Conservation (phyloP, 202 grass and related monocot genomes). For the Musa balbisiana region DNA sequence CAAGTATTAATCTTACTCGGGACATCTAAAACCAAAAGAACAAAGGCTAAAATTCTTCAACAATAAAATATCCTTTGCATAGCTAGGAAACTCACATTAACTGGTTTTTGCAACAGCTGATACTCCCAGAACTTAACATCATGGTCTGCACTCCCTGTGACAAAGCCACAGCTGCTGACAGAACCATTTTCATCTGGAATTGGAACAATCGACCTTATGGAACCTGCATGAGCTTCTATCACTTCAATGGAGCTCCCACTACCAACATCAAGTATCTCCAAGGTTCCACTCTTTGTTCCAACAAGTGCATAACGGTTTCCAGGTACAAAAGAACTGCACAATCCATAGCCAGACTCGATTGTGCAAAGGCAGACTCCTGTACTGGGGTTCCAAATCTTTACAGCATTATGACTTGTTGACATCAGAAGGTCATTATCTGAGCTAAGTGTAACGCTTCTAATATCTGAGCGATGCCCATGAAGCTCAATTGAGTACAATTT, state of each 20-base stretch:
- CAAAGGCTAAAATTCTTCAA: not conserved
- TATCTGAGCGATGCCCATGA: conserved; percentile 75
- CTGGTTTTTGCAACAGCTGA: conserved; percentile 51
- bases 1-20: not conserved
- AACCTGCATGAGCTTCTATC: conserved; percentile 81
- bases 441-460: conserved; percentile 80
- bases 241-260: conserved; percentile 68
- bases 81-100: conserved; percentile 42
- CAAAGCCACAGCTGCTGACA: conserved; percentile 60
- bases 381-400: conserved; percentile 97
- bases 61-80: not conserved
- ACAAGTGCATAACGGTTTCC: conserved; percentile 82
- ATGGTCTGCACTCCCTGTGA: conserved; percentile 78
- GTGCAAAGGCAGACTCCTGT: conserved; percentile 80
- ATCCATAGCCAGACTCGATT: conserved; percentile 90
- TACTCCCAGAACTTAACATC: conserved; percentile 99
- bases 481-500: conserved; percentile 87
- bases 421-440: conserved; percentile 71
- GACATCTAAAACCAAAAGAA: not conserved
- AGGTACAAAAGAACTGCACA: conserved; percentile 78
- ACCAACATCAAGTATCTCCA: conserved; percentile 94
- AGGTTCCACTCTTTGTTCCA: conserved; percentile 75
- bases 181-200: conserved; percentile 68
- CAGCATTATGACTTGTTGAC: conserved; percentile 85
- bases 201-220: conserved; percentile 63